Evolutionary conservation across 495 filamentous ascomycete species (phyloP).

Genomic region (Venustampulla echinocandica): DNA sequence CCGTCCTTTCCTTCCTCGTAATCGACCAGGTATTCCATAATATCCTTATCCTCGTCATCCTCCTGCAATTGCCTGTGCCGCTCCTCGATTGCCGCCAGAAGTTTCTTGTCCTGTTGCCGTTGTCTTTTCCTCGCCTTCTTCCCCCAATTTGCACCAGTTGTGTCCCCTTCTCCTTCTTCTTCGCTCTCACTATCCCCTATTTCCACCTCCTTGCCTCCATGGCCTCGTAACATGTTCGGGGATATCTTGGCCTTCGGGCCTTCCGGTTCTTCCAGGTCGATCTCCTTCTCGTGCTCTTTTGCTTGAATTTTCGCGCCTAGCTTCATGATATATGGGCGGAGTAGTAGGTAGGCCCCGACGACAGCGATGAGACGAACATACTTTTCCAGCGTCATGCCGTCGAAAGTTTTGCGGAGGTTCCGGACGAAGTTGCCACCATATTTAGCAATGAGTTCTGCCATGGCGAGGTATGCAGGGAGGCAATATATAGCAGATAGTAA

Average conservation of each 20-base stretch:
- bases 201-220: slow-evolving; percentile 27
- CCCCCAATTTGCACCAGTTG: slow-evolving; percentile 34
- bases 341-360: slow-evolving; percentile 51
- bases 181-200: slow-evolving; percentile 48
- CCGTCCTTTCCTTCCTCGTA: slow-evolving; percentile 20
- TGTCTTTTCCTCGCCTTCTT: slow-evolving; percentile 55
- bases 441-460: background rate
- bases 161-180: slow-evolving; percentile 32
- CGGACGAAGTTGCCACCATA: slow-evolving; percentile 16
- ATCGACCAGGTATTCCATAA: slow-evolving; percentile 62
- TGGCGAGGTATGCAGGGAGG: too few species aligned
- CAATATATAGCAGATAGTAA: too few species aligned
- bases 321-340: slow-evolving; percentile 58
- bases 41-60: slow-evolving; percentile 56
- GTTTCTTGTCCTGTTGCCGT: slow-evolving; percentile 48
- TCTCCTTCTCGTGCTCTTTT: slow-evolving; percentile 32
- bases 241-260: slow-evolving; percentile 30
- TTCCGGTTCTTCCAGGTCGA: slow-evolving; percentile 27
- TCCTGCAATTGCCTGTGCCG: slow-evolving; percentile 35
- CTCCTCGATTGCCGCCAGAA: slow-evolving; percentile 44
- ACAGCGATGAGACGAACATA: slow-evolving; percentile 55
- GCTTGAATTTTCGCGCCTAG: slow-evolving; percentile 35
- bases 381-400: slow-evolving; percentile 42
- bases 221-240: slow-evolving; percentile 43
- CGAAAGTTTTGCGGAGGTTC: slow-evolving; percentile 48